Evolutionary conservation across 805 yeast species (phyloP).

Genomic region (Candida silvatica): DNA sequence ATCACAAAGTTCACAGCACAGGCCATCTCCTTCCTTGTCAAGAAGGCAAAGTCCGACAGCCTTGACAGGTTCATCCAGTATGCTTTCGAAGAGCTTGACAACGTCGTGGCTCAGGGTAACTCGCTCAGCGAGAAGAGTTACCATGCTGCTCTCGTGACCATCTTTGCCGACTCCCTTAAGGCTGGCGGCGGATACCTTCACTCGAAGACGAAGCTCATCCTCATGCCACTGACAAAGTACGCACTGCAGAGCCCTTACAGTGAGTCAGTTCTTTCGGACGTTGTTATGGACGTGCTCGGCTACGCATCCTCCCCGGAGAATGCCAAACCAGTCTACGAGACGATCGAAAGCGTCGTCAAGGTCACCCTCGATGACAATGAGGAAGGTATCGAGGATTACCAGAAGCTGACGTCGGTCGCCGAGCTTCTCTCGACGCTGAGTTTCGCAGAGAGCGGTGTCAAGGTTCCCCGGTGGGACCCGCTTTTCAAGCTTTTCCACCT

Average conservation of each 20-base stretch:
- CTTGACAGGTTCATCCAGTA: constrained; percentile 37
- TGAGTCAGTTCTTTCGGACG: constrained; percentile 46
- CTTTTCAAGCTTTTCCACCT: constrained; percentile 11
- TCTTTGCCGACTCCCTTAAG: constrained; percentile 67
- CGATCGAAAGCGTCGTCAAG: constrained; percentile 17
- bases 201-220: constrained; percentile 52
- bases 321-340: constrained; percentile 34
- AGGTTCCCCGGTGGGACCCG: constrained; percentile 44
- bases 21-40: constrained; percentile 74
- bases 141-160: constrained; percentile 45
- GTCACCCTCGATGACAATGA: constrained; percentile 7
- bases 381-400: constrained; percentile 5
- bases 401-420: constrained; percentile 22
- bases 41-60: constrained; percentile 49
- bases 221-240: constrained; percentile 27
- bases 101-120: constrained; percentile 16
- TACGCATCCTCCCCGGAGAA: constrained; percentile 42
- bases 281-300: constrained; percentile 41
- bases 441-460: constrained; percentile 67
- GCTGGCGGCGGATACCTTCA: constrained; percentile 68
- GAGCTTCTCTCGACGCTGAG: constrained; percentile 39
- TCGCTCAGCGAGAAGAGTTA: constrained; percentile 20
- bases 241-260: constrained; percentile 17
- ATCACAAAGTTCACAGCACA: constrained; percentile 83
- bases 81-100: constrained; percentile 25